Evolutionary conservation across 1,139 yeast species (phyloP).

Genomic region (Zhuliangozyma parablackwelliae): DNA sequence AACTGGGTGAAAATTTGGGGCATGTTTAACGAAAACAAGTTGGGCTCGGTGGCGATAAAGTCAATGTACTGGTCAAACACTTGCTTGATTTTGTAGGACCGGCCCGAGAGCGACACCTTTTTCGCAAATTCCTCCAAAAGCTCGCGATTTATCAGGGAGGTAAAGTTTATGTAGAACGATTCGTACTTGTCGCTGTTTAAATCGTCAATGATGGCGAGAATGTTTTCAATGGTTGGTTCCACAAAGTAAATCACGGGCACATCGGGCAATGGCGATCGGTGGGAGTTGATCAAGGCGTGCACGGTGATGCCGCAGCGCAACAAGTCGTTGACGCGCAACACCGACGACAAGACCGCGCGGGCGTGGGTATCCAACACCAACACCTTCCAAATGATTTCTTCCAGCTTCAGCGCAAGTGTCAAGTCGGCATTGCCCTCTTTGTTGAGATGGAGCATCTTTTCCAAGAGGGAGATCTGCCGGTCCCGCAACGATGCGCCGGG

Average conservation of each 20-base stretch:
- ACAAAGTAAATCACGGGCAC: conserved; percentile 93
- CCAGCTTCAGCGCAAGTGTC: conserved; percentile 49
- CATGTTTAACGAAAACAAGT: conserved; percentile 75
- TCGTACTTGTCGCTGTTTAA: conserved; percentile 71
- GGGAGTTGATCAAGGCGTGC: conserved; percentile 67
- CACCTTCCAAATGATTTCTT: conserved; percentile 88
- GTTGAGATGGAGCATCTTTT: conserved; percentile 81
- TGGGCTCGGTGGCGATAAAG: conserved; percentile 89
- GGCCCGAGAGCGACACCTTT: conserved; percentile 68
- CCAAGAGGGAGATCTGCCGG: conserved; percentile 47
- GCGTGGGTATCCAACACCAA: conserved; percentile 77
- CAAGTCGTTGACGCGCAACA: conserved; percentile 84
- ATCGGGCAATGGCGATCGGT: conserved; percentile 78
- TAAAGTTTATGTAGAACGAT: conserved; percentile 77
- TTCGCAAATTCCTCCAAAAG: conserved; percentile 86
- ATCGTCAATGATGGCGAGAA: conserved; percentile 66
- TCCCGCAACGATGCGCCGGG: conserved; percentile 25
- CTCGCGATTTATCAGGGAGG: conserved; percentile 71
- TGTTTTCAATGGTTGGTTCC: conserved; percentile 78
- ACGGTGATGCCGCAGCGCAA: conserved; percentile 86
- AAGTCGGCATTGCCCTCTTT: conserved; percentile 51
- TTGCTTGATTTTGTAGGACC: conserved; percentile 69
- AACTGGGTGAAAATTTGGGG: conserved; percentile 62
- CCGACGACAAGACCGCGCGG: conserved; percentile 82
- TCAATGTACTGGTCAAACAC: conserved; percentile 92